phyloP scores from a whole-genome alignment of 2,329 filamentous ascomycete species.

The Exophiala bonariae region DNA sequence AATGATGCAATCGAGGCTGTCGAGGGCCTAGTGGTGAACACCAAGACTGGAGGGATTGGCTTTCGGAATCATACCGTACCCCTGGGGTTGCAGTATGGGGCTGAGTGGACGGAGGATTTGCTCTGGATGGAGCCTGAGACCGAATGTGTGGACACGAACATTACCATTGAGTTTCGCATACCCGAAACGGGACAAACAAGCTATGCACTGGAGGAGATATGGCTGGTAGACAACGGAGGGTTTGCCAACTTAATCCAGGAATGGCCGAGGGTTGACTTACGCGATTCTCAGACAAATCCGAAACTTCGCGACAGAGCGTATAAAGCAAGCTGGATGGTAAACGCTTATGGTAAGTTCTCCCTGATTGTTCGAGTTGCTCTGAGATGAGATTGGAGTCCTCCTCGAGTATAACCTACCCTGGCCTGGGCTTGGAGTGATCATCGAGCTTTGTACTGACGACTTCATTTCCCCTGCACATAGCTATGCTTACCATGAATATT shows the following conservation, averaged over 20 bases:
- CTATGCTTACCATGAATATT: conserved; percentile 43
- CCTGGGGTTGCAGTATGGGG: conserved; percentile 42
- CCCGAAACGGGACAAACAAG: conserved; percentile 10
- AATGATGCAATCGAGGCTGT: conserved; percentile 36
- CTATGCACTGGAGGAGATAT: conserved; percentile 26
- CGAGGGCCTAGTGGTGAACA: conserved; percentile 40
- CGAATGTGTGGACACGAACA: conserved; percentile 40
- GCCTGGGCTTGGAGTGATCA: no score
- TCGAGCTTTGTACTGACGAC: no score
- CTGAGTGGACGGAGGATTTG: conserved; percentile 49
- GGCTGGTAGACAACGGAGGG: conserved; percentile 45
- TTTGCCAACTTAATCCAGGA: conserved; percentile 41
- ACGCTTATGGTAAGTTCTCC: conserved; percentile 31
- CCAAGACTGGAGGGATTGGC: conserved; percentile 42
- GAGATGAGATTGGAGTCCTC: no score
- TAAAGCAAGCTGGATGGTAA: conserved; percentile 45
- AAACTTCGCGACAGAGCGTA: conserved; percentile 43
- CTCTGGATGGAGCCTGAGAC: conserved; percentile 50
- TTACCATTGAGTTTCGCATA: conserved; percentile 44
- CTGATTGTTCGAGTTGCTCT: conserved; percentile 8
- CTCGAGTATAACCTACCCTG: no score
- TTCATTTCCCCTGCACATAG: no score
- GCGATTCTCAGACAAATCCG: conserved; percentile 36
- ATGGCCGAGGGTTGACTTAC: conserved; percentile 34
- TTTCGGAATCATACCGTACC: conserved; percentile 49